Evolutionary conservation across 2,329 filamentous ascomycete genomes (phyloP).

Genomic region (Lomentospora prolificans): DNA sequence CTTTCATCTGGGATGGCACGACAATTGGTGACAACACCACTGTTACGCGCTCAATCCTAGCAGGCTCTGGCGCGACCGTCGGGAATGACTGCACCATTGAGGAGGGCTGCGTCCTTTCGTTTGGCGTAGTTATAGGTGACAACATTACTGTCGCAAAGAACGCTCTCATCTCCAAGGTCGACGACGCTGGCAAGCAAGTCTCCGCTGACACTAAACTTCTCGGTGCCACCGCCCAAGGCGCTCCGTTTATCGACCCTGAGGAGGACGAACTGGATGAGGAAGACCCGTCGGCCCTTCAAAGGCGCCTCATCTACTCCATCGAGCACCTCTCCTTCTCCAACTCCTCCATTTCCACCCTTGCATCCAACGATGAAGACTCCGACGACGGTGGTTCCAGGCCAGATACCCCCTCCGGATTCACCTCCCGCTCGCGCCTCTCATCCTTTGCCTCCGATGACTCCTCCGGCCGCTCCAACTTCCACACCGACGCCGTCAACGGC

Average conservation of each 20-base stretch:
- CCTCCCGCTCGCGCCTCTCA: slow-evolving; percentile 49
- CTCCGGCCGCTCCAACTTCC: slow-evolving; percentile 57
- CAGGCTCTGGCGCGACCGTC: slow-evolving; percentile 53
- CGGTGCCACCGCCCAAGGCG: slow-evolving; percentile 40
- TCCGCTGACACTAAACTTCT: slow-evolving; percentile 35
- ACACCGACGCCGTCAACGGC: slow-evolving; percentile 76
- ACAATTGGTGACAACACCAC: slow-evolving; percentile 65
- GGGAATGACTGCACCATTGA: slow-evolving; percentile 62
- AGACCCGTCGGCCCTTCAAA: slow-evolving; percentile 42
- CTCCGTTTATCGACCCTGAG: slow-evolving; percentile 34
- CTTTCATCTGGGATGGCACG: slow-evolving; percentile 82
- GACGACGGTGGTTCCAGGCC: slow-evolving; percentile 49
- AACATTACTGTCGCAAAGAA: slow-evolving; percentile 34
- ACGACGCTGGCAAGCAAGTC: slow-evolving; percentile 25
- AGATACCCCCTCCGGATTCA: slow-evolving; percentile 16
- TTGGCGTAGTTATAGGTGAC: slow-evolving; percentile 62
- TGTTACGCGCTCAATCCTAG: slow-evolving; percentile 66
- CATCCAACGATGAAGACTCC: slow-evolving; percentile 56
- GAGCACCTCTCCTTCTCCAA: slow-evolving; percentile 41
- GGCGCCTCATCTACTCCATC: slow-evolving; percentile 44
- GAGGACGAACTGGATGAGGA: slow-evolving; percentile 40
- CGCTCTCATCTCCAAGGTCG: slow-evolving; percentile 25
- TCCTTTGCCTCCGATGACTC: slow-evolving; percentile 68
- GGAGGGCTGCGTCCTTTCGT: slow-evolving; percentile 69
- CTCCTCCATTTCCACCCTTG: slow-evolving; percentile 48